Evolutionary conservation across 2,329 filamentous ascomycete genomes (phyloP), one percentile per base, ranked within the genome.

Genomic region (Colletotrichum echinochloae): DNA sequence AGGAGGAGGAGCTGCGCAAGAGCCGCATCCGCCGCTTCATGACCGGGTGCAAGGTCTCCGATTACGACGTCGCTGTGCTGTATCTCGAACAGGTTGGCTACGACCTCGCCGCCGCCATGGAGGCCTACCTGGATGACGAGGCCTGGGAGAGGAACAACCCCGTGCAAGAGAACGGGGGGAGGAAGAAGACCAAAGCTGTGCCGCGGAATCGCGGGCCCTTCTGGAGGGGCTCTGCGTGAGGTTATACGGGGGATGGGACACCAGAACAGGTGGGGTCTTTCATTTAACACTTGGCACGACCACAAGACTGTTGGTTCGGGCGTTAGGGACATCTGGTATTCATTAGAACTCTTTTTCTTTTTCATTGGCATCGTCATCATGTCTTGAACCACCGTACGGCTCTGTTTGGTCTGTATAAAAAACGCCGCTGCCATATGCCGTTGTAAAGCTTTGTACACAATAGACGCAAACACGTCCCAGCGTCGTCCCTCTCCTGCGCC

Each of bases 11-110:
- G 80, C 83, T 87, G 60, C 86, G 90, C 72, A 95, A 93, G 81
- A 85, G 83, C 23, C 91, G 90, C 77, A 86, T 95, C 41, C 85
- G 93, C 51, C 88, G 91, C 72, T 95, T 91, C 84, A 95, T 95
- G 93, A 89, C 94, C 2, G 85, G 86, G 1, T 93, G 91, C 81
- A 95, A 95, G 78, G 91, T 93, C 35, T 83, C 88, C 30, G 91
- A 95, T 83, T 95, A 90, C 81, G 91, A 94, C 77, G 84, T 94
- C 60, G 93, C 93, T 1, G 78, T 92, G 35, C 78, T 95, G 26
- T 96, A 96, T 78, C 85, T 96, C 52, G 88, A 94, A 76, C 90
- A 93, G 78, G 83, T 85, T 28, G 84, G 85, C 9, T 94, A 92
- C 78, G 86, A 94, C 74, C 81, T 95, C 20, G 87, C 89, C 4